Conservation (phyloP, 148 eudicot genomes). For the Amaranthus palmeri region DNA sequence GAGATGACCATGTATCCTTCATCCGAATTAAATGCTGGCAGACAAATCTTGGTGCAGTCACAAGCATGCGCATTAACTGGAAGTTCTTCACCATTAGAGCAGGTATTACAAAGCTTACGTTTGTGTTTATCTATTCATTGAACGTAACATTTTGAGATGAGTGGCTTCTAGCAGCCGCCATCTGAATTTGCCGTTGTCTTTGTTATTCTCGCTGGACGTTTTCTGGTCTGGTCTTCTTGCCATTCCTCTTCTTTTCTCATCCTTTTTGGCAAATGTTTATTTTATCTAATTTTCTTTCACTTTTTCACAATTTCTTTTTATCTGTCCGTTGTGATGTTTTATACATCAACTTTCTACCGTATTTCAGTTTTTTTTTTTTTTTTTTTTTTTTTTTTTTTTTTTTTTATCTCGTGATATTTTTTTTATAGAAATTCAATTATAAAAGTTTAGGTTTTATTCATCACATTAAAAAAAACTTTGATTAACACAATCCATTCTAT, state of each 20-base stretch:
- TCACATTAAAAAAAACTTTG: too few species aligned
- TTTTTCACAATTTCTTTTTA: too few species aligned
- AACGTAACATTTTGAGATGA: neutral
- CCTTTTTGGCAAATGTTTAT: too few species aligned
- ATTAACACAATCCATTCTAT: too few species aligned
- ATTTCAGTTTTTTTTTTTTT: too few species aligned
- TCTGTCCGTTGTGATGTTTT: too few species aligned
- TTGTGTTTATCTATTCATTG: neutral
- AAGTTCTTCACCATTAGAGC: constrained; percentile 8
- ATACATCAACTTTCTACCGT: too few species aligned
- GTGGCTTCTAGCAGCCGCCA: neutral
- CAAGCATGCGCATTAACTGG: neutral
- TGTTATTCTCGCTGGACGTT: neutral
- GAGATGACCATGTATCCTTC: constrained; percentile 1
- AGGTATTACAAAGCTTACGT: constrained; percentile 14
- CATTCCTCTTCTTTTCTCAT: neutral
- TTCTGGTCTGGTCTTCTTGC: neutral
- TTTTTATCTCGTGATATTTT: too few species aligned
- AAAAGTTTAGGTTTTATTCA: too few species aligned
- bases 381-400: too few species aligned
- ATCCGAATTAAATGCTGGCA: neutral
- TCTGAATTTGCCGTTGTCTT: neutral
- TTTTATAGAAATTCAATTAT: too few species aligned
- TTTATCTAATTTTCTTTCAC: too few species aligned
- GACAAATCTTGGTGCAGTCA: constrained; percentile 6